Evolutionary conservation across 805 yeast species (phyloP).

Genomic region (Barnettozyma pratensis): DNA sequence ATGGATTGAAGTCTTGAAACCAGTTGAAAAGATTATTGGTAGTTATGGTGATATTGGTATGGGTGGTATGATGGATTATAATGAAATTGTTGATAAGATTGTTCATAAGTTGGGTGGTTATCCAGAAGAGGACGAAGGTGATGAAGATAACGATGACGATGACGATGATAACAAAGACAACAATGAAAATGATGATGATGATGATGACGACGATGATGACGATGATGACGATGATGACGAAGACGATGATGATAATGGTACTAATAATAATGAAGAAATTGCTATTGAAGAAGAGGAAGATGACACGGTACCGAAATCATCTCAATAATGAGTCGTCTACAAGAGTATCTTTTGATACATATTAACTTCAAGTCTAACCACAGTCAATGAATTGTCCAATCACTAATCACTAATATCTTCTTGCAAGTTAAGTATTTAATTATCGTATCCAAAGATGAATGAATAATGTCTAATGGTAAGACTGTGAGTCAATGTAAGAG

Average conservation of each 20-base stretch:
- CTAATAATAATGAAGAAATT: slow-evolving; percentile 11
- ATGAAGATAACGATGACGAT: slow-evolving; percentile 40
- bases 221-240: slow-evolving; percentile 17
- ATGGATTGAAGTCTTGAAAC: slow-evolving; percentile 90
- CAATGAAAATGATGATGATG: slow-evolving; percentile 34
- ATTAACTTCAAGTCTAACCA: no score
- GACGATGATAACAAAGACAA: slow-evolving; percentile 46
- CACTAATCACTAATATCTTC: no score
- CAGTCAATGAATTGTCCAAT: no score
- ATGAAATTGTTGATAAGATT: slow-evolving; percentile 83
- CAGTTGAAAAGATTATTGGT: slow-evolving; percentile 90
- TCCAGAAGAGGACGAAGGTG: slow-evolving; percentile 51
- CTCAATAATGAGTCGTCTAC: neutral
- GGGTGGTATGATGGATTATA: slow-evolving; percentile 99
- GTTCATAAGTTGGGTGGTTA: slow-evolving; percentile 65
- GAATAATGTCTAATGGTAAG: no score
- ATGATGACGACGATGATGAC: slow-evolving; percentile 34
- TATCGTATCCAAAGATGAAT: no score
- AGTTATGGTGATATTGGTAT: slow-evolving; percentile 97
- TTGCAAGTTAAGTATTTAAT: no score
- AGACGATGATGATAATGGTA: slow-evolving; percentile 10
- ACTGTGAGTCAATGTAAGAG: no score
- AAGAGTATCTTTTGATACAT: neutral
- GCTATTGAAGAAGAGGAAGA: slow-evolving; percentile 24
- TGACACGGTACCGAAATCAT: neutral